Percentiles rank a stretch among this genome's conserved stretches.
These are phyloP conservation scores for Phytophthora sansomeana DNA, from an alignment of 352 stramenopile genomes.

Conservation along the genomic window DNA sequence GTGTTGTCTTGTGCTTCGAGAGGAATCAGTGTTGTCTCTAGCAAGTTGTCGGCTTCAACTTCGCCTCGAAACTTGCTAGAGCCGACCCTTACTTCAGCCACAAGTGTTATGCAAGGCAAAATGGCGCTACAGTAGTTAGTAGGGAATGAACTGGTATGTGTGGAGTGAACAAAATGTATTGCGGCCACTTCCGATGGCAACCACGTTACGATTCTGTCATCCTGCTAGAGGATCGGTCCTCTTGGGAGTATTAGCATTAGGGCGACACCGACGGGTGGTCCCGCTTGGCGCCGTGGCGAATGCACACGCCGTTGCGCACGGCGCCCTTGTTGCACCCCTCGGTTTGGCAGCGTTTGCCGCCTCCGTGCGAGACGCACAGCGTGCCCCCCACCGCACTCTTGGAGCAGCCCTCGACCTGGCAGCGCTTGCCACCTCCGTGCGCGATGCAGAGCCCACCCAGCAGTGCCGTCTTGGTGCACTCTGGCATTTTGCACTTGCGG, in stretches of 20 bases:
- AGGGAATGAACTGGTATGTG: conserved; percentile 17
- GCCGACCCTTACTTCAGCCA: conserved; percentile 1
- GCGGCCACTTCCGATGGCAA: conserved; percentile 47
- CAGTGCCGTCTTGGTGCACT: conserved; percentile 83
- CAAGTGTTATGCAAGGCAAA: conserved; percentile 5
- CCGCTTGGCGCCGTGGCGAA: conserved; percentile 83
- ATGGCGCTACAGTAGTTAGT: conserved; percentile 9
- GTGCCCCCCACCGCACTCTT: conserved; percentile 73
- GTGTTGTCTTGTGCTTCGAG: conserved; percentile 1
- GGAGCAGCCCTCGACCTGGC: conserved; percentile 69
- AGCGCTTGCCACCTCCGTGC: conserved; percentile 84
- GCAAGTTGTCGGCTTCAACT: conserved; percentile 24
- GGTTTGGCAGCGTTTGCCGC: conserved; percentile 74
- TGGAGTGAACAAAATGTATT: conserved; percentile 38
- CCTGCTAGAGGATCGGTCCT: conserved; percentile 28
- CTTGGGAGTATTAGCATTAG: conserved; percentile 2
- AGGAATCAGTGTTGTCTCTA: neutral
- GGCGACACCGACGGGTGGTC: conserved; percentile 41
- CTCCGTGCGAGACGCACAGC: conserved; percentile 77
- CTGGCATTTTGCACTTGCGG: conserved; percentile 71
- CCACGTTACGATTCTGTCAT: conserved; percentile 38
- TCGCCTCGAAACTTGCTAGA: conserved; percentile 15
- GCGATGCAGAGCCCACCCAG: conserved; percentile 83
- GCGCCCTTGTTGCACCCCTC: conserved; percentile 87
- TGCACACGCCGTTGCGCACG: conserved; percentile 87